phyloP scores from a whole-genome alignment of 179 eudicot genomes.

The Vitellaria paradoxa region DNA sequence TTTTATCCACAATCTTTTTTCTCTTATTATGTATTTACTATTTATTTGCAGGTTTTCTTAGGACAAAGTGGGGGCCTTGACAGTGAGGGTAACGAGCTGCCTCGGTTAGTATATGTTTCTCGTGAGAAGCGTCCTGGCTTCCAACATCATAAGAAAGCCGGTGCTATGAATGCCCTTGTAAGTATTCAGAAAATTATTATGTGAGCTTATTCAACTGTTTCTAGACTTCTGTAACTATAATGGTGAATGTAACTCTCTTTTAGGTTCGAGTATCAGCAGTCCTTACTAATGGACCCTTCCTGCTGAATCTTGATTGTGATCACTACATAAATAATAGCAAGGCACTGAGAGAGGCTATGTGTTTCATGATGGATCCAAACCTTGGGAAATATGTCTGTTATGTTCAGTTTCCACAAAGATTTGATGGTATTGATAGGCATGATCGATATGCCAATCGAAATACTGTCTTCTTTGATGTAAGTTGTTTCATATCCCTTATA shows the following conservation, averaged over 20 bases:
- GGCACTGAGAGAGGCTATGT: constrained; percentile 87
- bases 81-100: constrained; percentile 68
- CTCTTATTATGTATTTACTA: not conserved
- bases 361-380: constrained; percentile 85
- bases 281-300: constrained; percentile 81
- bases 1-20: not conserved
- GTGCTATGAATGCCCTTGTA: constrained; percentile 86
- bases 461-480: constrained; percentile 80
- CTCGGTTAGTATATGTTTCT: constrained; percentile 77
- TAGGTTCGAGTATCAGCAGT: constrained; percentile 87
- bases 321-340: constrained; percentile 87
- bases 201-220: not conserved
- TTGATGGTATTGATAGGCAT: constrained; percentile 76
- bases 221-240: not conserved
- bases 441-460: constrained; percentile 90
- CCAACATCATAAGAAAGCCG: constrained; percentile 89
- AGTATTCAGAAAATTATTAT: constrained; percentile 16
- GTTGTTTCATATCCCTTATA: constrained; percentile 18
- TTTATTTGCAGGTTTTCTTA: constrained; percentile 63
- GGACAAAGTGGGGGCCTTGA: constrained; percentile 83
- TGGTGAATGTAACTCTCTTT: constrained; percentile 10
- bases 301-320: constrained; percentile 87
- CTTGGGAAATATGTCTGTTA: constrained; percentile 85
- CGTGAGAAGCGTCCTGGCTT: constrained; percentile 86
- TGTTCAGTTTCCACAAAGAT: constrained; percentile 86